Evolutionary conservation across 768 basidiomycete species (phyloP).

Genomic region (Lactarius hengduanensis): DNA sequence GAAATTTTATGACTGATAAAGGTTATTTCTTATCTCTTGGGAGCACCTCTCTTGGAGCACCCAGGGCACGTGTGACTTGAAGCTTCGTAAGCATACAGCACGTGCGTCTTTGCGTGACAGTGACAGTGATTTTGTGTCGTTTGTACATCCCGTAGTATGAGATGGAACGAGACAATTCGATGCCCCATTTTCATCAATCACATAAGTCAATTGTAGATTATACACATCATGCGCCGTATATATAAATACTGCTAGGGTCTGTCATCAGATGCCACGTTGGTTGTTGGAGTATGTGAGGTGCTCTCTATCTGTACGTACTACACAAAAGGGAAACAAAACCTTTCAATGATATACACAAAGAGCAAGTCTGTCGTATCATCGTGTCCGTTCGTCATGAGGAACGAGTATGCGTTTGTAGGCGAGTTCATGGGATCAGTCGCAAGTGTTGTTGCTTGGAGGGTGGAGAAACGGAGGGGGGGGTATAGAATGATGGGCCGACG

Average conservation of each 20-base stretch:
- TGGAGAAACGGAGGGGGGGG: background rate
- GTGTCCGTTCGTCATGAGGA: conserved; percentile 15
- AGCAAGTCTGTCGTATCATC: conserved; percentile 17
- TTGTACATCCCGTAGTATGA: background rate
- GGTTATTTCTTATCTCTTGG: too few species aligned
- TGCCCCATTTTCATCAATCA: conserved; percentile 6
- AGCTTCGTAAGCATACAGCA: too few species aligned
- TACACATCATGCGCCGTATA: conserved; percentile 26
- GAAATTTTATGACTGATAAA: too few species aligned
- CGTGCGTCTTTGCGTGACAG: too few species aligned
- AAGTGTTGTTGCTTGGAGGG: conserved; percentile 5
- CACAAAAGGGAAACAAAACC: conserved; percentile 7
- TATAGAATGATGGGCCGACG: conserved; percentile 4
- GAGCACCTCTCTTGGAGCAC: too few species aligned
- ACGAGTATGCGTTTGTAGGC: conserved; percentile 14
- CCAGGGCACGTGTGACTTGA: too few species aligned
- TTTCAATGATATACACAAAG: conserved; percentile 24
- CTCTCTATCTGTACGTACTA: conserved; percentile 23
- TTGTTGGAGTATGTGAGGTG: conserved; percentile 15
- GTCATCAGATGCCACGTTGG: conserved; percentile 11
- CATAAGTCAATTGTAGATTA: conserved; percentile 28
- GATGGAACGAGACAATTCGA: background rate
- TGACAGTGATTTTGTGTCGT: too few species aligned
- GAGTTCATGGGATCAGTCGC: background rate
- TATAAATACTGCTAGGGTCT: conserved; percentile 26